A percentile compares a stretch with the other conserved stretches of the same genome.
Evolutionary conservation across 768 basidiomycete species (phyloP).

Genomic region (Suillus subaureus): DNA sequence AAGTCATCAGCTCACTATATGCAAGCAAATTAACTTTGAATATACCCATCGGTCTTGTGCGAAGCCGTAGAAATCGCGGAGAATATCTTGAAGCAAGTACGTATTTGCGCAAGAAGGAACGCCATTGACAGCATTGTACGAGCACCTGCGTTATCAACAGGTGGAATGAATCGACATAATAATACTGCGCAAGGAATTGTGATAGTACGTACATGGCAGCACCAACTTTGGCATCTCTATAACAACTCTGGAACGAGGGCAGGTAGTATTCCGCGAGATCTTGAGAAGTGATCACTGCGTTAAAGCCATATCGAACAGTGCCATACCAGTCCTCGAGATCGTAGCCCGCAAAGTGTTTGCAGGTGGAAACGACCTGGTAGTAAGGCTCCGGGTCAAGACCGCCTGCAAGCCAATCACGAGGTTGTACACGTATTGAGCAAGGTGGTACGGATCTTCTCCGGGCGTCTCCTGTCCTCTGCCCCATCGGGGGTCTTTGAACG

Average conservation of each 20-base stretch:
- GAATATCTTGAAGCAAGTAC: constrained; percentile 52
- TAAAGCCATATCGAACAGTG: constrained; percentile 48
- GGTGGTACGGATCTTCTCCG: constrained; percentile 59
- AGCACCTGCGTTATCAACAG: constrained; percentile 36
- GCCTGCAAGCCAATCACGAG: constrained; percentile 59
- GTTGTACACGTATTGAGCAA: constrained; percentile 54
- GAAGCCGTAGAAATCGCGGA: constrained; percentile 56
- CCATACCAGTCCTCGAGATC: constrained; percentile 61
- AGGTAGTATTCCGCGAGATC: constrained; percentile 60
- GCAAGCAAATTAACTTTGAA: neutral
- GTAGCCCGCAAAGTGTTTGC: constrained; percentile 64
- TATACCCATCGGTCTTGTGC: constrained; percentile 52
- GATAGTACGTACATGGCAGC: constrained; percentile 46
- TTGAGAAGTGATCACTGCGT: constrained; percentile 55
- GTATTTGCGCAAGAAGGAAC: constrained; percentile 56
- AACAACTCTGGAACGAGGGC: constrained; percentile 58
- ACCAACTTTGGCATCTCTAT: constrained; percentile 60
- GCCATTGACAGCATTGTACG: constrained; percentile 64
- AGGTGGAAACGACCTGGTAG: constrained; percentile 56
- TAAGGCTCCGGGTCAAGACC: constrained; percentile 54
- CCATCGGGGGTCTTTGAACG: constrained; percentile 67
- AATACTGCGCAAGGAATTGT: neutral
- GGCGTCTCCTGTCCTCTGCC: constrained; percentile 65
- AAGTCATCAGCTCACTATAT: neutral
- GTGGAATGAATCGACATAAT: neutral